A percentile compares a stretch with the other conserved stretches of the same genome.
Evolutionary conservation across 164 flowering plant species (phyloP).

Genomic region (Kingdonia uniflora): DNA sequence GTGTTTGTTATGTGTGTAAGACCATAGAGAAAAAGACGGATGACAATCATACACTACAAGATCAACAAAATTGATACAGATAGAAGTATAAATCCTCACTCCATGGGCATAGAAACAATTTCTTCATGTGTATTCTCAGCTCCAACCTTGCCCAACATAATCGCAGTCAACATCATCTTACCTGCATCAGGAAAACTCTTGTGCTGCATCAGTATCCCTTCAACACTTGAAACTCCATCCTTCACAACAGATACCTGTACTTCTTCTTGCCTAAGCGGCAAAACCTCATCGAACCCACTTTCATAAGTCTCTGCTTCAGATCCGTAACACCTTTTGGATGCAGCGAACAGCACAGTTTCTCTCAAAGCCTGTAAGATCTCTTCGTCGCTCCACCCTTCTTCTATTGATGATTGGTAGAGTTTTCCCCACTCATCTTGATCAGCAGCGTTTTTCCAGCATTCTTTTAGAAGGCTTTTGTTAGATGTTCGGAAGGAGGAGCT

Average conservation of each 20-base stretch:
- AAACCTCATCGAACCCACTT: slow-evolving; percentile 62
- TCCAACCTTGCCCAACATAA: slow-evolving; percentile 51
- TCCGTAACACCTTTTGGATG: slow-evolving; percentile 71
- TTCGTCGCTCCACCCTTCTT: slow-evolving; percentile 85
- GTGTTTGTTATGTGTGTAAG: too few species aligned
- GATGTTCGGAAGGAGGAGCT: slow-evolving; percentile 53
- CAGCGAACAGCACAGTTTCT: slow-evolving; percentile 62
- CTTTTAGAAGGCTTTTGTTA: slow-evolving; percentile 61
- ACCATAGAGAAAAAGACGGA: too few species aligned
- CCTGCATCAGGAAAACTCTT: slow-evolving; percentile 81
- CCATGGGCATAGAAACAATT: slow-evolving; percentile 27
- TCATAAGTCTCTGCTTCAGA: slow-evolving; percentile 48
- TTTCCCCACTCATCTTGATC: slow-evolving; percentile 71
- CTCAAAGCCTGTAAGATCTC: slow-evolving; percentile 34
- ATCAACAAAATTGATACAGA: neutral
- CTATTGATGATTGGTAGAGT: slow-evolving; percentile 37
- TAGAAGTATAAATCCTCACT: slow-evolving; percentile 9
- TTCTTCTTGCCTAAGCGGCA: slow-evolving; percentile 52
- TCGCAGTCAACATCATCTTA: slow-evolving; percentile 74
- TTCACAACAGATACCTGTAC: slow-evolving; percentile 15
- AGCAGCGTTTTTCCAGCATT: slow-evolving; percentile 83
- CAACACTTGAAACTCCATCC: slow-evolving; percentile 46
- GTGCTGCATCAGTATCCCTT: slow-evolving; percentile 75
- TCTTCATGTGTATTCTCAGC: slow-evolving; percentile 23
- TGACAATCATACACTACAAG: neutral